These are phyloP conservation scores for Fusarium keratoplasticum DNA, from an alignment of 2,329 filamentous ascomycete species.

Conservation along the genomic window DNA sequence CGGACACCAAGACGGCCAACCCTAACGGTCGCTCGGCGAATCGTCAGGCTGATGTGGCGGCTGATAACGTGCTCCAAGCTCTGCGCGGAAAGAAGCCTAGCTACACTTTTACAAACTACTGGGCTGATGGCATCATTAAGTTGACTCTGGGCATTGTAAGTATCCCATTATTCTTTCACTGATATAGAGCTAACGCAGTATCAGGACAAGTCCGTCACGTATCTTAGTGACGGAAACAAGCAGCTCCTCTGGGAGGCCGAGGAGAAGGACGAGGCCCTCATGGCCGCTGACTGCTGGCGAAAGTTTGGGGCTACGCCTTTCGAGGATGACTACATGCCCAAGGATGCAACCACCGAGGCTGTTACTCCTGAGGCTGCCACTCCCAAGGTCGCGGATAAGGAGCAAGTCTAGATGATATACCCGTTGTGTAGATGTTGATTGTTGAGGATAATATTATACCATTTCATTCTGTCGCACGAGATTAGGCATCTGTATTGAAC, in stretches of 20 bases:
- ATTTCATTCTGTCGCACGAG: not conserved
- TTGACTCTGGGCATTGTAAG: constrained; percentile 65
- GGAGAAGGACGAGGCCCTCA: constrained; percentile 58
- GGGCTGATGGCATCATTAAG: constrained; percentile 64
- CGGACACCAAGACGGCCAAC: constrained; percentile 58
- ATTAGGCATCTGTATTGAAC: not conserved
- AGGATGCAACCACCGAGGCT: not conserved
- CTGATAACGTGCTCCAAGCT: constrained; percentile 64
- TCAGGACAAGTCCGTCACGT: constrained; percentile 59
- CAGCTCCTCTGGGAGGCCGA: constrained; percentile 56
- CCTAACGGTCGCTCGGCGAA: constrained; percentile 67
- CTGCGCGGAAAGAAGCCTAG: constrained; percentile 55
- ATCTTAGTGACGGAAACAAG: constrained; percentile 56
- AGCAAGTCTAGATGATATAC: not conserved
- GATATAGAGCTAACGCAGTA: not conserved
- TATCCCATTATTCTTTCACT: not conserved
- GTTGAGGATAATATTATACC: not conserved
- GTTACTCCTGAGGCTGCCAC: not conserved
- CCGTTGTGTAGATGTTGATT: not conserved
- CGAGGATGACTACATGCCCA: constrained; percentile 47
- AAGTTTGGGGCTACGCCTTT: constrained; percentile 59
- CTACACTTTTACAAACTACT: constrained; percentile 55
- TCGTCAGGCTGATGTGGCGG: constrained; percentile 64
- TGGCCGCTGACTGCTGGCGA: constrained; percentile 57
- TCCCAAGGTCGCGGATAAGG: not conserved